Percentiles rank a stretch among this genome's conserved stretches.
These are phyloP conservation scores for Nothophytophthora sp. DNA, from an alignment of 352 stramenopile species.

Conservation along the genomic window DNA sequence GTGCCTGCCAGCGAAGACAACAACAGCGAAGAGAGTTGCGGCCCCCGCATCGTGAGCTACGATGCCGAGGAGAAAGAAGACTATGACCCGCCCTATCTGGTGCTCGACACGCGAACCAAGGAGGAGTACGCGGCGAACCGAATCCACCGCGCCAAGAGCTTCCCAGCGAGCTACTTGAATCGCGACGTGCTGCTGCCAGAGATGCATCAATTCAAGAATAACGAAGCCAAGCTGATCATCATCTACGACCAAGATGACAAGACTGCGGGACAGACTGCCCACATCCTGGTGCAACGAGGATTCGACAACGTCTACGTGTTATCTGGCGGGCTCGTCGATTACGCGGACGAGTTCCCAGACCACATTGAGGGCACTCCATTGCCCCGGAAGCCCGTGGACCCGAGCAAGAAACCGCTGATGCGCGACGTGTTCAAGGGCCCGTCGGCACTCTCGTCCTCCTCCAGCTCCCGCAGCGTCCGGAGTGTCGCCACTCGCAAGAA, in stretches of 20 bases:
- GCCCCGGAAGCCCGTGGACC: conserved; percentile 54
- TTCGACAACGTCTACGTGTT: conserved; percentile 89
- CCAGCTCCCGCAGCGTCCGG: conserved; percentile 51
- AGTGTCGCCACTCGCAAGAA: conserved; percentile 50
- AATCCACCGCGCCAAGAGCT: conserved; percentile 72
- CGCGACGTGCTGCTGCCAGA: conserved; percentile 67
- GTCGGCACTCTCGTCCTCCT: conserved; percentile 34
- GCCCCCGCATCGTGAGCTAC: conserved; percentile 76
- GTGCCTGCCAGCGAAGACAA: conserved; percentile 46
- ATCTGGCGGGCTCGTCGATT: conserved; percentile 61
- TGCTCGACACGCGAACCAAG: conserved; percentile 68
- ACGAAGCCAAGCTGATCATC: conserved; percentile 73
- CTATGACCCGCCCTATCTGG: conserved; percentile 74
- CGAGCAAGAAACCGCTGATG: conserved; percentile 45
- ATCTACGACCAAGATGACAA: conserved; percentile 83
- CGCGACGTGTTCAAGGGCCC: conserved; percentile 57
- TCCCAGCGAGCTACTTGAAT: conserved; percentile 55
- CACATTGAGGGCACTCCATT: conserved; percentile 66
- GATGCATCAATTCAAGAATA: conserved; percentile 84
- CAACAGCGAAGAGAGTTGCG: conserved; percentile 25
- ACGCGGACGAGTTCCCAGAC: conserved; percentile 60
- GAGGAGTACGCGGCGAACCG: conserved; percentile 73
- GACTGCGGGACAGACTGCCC: conserved; percentile 52
- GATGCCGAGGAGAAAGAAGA: conserved; percentile 76
- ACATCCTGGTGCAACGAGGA: conserved; percentile 73